phyloP scores from a whole-genome alignment of 2,329 filamentous ascomycete genomes.

The Xylariaceae sp. region DNA sequence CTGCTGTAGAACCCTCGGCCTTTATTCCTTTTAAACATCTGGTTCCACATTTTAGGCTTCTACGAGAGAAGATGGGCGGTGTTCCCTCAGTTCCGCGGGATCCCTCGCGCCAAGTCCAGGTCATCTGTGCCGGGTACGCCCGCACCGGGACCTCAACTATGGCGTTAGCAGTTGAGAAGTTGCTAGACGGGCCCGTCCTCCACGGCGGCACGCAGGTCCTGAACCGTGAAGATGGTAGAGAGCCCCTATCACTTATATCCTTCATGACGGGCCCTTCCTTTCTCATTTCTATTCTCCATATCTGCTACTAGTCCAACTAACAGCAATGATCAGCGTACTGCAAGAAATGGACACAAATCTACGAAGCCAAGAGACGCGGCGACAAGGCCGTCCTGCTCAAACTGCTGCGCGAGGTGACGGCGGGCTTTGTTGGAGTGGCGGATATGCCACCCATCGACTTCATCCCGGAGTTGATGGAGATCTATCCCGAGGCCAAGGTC shows the following conservation, averaged over 20 bases:
- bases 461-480: slow-evolving; percentile 51
- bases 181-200: slow-evolving; percentile 54
- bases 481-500: slow-evolving; percentile 57
- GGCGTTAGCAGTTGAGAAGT: slow-evolving; percentile 51
- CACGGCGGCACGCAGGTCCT: slow-evolving; percentile 53
- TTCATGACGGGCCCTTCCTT: too few species aligned
- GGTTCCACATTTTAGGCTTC: too few species aligned
- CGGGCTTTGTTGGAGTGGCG: slow-evolving; percentile 53
- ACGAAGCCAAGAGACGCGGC: slow-evolving; percentile 20
- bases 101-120: slow-evolving; percentile 42
- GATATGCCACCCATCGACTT: slow-evolving; percentile 51
- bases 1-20: too few species aligned
- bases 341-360: slow-evolving; percentile 25
- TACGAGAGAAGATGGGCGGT: slow-evolving; percentile 27
- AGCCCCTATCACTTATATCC: background rate
- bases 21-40: too few species aligned
- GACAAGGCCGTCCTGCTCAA: slow-evolving; percentile 38
- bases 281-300: background rate
- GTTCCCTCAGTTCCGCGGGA: slow-evolving; percentile 40
- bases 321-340: slow-evolving; percentile 14
- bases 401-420: slow-evolving; percentile 44
- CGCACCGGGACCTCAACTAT: slow-evolving; percentile 58
- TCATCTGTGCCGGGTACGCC: slow-evolving; percentile 51
- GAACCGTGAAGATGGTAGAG: slow-evolving; percentile 43
- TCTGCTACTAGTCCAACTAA: background rate